Base-by-base conservation (phyloP, 169 alveolate genomes). In the Plasmodium cynomolgi region DNA sequence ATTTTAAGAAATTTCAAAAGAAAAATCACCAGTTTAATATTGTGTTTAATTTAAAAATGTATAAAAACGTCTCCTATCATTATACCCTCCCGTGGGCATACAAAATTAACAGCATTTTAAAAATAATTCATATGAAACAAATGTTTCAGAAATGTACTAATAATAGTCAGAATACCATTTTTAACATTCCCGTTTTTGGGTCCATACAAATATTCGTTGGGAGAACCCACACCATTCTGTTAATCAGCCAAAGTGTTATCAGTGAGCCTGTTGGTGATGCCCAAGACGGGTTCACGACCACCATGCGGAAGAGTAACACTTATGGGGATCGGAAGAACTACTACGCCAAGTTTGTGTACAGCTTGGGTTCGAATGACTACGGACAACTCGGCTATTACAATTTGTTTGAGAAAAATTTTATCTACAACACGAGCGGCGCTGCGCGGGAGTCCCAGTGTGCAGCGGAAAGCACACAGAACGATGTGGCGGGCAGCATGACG, bases 321-420 rank as follows among this genome's bases (percentile, higher is more conserved):
- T 31, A 73, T 73, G 83, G 80, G 74, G 33, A 58, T 44, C 82
- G 82, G 29, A 73, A 62, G 73, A 68, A 82, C 17, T 56, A 31
- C 56, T 91, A 91, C 79, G 20, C 79, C 17, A 91, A 71, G 83
- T 91, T 81, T 82, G 98, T 98, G 11, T 98, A 96, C 96, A 93
- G 99, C 34, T 97, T 99, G 99, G 99, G 99, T 6, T 98, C 98
- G 29, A 98, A 99, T 83, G 97, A 97, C 37, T 97, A 97, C 91
- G 99, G 99, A 47, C 99, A 99, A 92, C 97, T 98, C 26, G 99
- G 99, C 39, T 91, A 91, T 50, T 91, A 82, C 47, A 83, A 79
- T 50, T 82, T 91, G 50, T 83, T 56, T 31, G 94, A 84, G 72
- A 84, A 84, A 29, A 84, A 84, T 44, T 84, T 75, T 26, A 73